Evolutionary conservation across 495 filamentous ascomycete genomes (phyloP).

Genomic region (Xylaria palmicola): DNA sequence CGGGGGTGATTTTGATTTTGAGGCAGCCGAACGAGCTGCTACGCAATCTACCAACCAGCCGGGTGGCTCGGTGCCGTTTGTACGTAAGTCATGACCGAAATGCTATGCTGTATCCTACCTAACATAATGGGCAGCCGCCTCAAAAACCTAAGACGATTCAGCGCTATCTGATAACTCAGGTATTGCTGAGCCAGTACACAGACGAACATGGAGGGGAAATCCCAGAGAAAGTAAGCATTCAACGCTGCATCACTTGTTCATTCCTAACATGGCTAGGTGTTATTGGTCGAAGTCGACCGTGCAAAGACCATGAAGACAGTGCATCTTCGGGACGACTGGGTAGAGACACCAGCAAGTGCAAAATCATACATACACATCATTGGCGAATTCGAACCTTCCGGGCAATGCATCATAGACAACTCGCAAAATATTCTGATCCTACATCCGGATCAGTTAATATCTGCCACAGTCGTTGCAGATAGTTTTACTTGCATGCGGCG

Average conservation of each 20-base stretch:
- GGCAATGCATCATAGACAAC: constrained; percentile 74
- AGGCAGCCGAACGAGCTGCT: constrained; percentile 59
- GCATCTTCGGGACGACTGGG: constrained; percentile 80
- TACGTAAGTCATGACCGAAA: constrained; percentile 47
- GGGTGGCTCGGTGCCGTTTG: constrained; percentile 33
- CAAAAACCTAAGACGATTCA: constrained; percentile 70
- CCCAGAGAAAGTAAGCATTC: constrained; percentile 65
- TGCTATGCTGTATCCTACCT: constrained; percentile 34
- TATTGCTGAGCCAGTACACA: constrained; percentile 64
- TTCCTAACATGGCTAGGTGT: constrained; percentile 52
- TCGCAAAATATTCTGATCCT: constrained; percentile 81
- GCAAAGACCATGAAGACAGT: constrained; percentile 64
- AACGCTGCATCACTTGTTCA: neutral
- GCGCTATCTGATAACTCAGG: constrained; percentile 73
- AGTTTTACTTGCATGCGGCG: constrained; percentile 86
- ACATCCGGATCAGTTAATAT: constrained; percentile 93
- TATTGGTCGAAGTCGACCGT: constrained; percentile 73
- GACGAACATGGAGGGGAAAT: constrained; percentile 58
- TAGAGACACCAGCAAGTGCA: constrained; percentile 68
- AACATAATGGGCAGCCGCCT: constrained; percentile 47
- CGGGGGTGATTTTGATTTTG: constrained; percentile 69
- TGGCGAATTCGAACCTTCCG: constrained; percentile 66
- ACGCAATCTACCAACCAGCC: constrained; percentile 42
- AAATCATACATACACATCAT: constrained; percentile 82
- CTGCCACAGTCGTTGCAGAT: constrained; percentile 88